A percentile compares a stretch with the other conserved stretches of the same genome.
Conservation (phyloP, 2,329 filamentous ascomycete genomes). For the Talaromyces sp. region DNA sequence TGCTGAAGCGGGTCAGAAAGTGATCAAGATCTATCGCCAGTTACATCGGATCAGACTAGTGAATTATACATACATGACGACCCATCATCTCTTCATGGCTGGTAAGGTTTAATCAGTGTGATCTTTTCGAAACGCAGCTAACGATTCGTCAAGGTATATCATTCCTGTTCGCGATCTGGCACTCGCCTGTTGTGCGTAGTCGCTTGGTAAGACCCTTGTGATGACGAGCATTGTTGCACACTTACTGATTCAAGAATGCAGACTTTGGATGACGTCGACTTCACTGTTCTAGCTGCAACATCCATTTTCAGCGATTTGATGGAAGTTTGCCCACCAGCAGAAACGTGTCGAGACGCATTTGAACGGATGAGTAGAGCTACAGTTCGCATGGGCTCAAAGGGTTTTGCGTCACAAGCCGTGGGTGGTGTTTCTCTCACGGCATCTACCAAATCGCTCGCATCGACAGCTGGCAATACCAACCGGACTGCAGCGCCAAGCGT, state of each 20-base stretch:
- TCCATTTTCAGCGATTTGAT: slow-evolving; percentile 89
- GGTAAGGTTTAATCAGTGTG: slow-evolving; percentile 49
- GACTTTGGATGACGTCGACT: slow-evolving; percentile 95
- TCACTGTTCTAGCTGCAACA: slow-evolving; percentile 86
- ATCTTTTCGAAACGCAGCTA: neutral
- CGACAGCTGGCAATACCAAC: neutral
- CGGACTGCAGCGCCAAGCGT: slow-evolving; percentile 16
- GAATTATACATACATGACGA: slow-evolving; percentile 93
- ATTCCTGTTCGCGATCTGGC: slow-evolving; percentile 96
- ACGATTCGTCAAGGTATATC: slow-evolving; percentile 57
- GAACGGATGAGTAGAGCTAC: slow-evolving; percentile 93
- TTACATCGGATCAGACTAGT: slow-evolving; percentile 82
- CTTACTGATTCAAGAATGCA: slow-evolving; percentile 21
- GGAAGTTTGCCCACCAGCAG: slow-evolving; percentile 89
- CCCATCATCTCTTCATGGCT: slow-evolving; percentile 95
- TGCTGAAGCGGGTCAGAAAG: slow-evolving; percentile 89
- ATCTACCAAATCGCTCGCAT: slow-evolving; percentile 5
- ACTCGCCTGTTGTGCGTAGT: slow-evolving; percentile 81
- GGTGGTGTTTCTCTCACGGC: slow-evolving; percentile 20
- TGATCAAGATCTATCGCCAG: slow-evolving; percentile 83
- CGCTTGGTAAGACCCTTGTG: slow-evolving; percentile 62
- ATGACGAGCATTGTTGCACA: neutral
- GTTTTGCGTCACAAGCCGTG: slow-evolving; percentile 57
- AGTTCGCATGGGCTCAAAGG: slow-evolving; percentile 86
- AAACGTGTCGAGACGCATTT: slow-evolving; percentile 91